These are phyloP conservation scores for Ogataea nonfermentans DNA, from an alignment of 805 yeast genomes.

Conservation along the genomic window DNA sequence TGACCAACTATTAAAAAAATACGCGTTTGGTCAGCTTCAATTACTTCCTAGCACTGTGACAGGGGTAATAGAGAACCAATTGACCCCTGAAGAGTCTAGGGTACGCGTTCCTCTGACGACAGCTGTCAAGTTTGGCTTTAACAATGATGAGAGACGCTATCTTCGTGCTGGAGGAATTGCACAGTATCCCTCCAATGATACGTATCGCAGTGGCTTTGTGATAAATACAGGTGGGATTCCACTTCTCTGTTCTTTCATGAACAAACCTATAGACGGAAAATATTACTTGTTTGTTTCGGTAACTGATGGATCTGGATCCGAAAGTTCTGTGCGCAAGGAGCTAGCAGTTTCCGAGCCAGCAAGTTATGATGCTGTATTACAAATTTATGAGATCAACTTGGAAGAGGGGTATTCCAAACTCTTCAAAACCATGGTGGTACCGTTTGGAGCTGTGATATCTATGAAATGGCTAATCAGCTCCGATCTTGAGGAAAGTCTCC, in stretches of 20 bases:
- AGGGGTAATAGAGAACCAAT: background rate
- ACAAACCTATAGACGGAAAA: conserved; percentile 16
- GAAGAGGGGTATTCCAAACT: conserved; percentile 5
- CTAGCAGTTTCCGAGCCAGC: conserved; percentile 16
- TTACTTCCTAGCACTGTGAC: conserved; percentile 3
- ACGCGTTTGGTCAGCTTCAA: conserved; percentile 6
- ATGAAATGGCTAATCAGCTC: conserved; percentile 28
- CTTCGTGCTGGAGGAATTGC: conserved; percentile 6
- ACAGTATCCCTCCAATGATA: conserved; percentile 21
- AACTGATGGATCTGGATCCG: conserved; percentile 10
- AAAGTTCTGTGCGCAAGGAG: conserved; percentile 15
- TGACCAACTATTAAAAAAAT: conserved; percentile 8
- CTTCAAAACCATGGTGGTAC: conserved; percentile 18
- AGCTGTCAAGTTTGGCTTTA: conserved; percentile 19
- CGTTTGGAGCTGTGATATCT: conserved; percentile 26
- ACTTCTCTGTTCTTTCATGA: conserved; percentile 27
- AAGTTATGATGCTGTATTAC: conserved; percentile 22
- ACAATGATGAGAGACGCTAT: conserved; percentile 11
- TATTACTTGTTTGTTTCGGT: conserved; percentile 31
- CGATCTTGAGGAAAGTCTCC: conserved; percentile 14
- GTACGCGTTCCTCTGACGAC: conserved; percentile 11
- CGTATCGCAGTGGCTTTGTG: conserved; percentile 25
- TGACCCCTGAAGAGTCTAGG: conserved; percentile 6
- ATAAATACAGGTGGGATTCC: conserved; percentile 35
- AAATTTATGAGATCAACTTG: conserved; percentile 23